phyloP scores from a whole-genome alignment of 2,329 filamentous ascomycete species.

The Apiospora marii region DNA sequence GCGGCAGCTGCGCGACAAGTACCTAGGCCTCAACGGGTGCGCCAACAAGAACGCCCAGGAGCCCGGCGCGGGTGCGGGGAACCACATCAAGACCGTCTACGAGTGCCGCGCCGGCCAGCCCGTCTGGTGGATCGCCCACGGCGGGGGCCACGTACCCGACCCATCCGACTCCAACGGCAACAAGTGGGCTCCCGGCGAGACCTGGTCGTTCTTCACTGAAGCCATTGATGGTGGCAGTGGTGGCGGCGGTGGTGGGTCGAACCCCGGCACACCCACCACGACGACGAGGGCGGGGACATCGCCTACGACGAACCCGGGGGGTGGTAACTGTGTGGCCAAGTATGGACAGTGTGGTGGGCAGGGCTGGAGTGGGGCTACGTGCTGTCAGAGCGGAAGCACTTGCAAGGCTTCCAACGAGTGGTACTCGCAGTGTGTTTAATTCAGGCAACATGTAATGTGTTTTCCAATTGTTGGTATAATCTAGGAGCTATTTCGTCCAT shows the following conservation, averaged over 20 bases:
- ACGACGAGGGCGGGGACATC: not conserved
- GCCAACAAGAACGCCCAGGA: conserved; percentile 35
- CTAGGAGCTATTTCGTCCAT: not conserved
- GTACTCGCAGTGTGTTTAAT: not conserved
- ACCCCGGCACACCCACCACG: not conserved
- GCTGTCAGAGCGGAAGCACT: conserved; percentile 19
- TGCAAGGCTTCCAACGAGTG: conserved; percentile 21
- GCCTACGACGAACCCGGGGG: not conserved
- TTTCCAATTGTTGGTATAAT: no score
- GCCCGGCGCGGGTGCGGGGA: conserved; percentile 31
- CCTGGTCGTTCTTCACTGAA: conserved; percentile 35
- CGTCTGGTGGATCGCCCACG: conserved; percentile 42
- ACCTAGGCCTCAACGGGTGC: conserved; percentile 48
- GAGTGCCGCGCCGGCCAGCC: conserved; percentile 34
- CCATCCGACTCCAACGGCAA: conserved; percentile 32
- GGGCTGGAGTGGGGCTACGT: conserved; percentile 15
- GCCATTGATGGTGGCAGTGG: conserved; percentile 3
- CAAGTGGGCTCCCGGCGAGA: conserved; percentile 30
- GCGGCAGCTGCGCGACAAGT: conserved; percentile 47
- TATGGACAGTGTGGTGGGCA: conserved; percentile 15
- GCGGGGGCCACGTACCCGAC: conserved; percentile 37
- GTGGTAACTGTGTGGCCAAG: not conserved
- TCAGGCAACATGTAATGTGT: not conserved
- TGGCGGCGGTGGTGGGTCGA: not conserved
- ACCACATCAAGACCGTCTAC: conserved; percentile 40